Base-by-base conservation (phyloP, 805 yeast species). In the Metschnikowia borealis region DNA sequence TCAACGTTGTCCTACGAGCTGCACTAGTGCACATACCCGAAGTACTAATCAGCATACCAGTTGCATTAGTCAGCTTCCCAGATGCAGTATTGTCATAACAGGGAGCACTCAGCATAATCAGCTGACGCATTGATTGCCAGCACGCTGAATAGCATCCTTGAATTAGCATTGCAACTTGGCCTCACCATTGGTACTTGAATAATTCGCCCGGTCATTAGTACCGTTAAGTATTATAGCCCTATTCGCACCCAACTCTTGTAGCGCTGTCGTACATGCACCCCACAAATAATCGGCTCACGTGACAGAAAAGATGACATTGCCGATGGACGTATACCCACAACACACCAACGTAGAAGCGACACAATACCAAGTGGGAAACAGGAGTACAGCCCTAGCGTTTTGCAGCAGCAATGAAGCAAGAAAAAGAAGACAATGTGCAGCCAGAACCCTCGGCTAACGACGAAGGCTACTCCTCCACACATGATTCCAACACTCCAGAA, bases 241-340 rank as follows among this genome's bases (percentile, higher is more conserved):
- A 14, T 41, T 17, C 36, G 35, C 44, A 18, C 42, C 18, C 32
- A 38, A 3, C n/a, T 23, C n/a, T 32, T 39, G 29, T 20, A 18
- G 34, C 31, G 14, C 41, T 18, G 15, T 23, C 18, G 31, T 23
- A 38, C 29, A 33, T 33, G 37, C 37, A 42, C 45, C 45, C 45
- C 45, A 21, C 45, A 33, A 42, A 39, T 39, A 3, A 18, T 21
- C 21, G 10, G 3, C 31, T 42, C 45, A 42, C 45, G 45, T 42
- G 45, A 34, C 38, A 32, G 15, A 42, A 42, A 41, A 41, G 44
- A 20, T 10, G 20, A 33, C 31, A 33, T 42, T 42, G 38, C 45
- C 45, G 31, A 42, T 42, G 45, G 38, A 37, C 45, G 45, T 21
- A 11, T 29, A 11, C 15, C 15, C 14, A 15, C 43, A 23, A 15